A percentile compares a stretch with the other conserved stretches of the same genome.
Evolutionary conservation across 306 rosid species (phyloP).

Genomic region (Sechiopsis laciniata): DNA sequence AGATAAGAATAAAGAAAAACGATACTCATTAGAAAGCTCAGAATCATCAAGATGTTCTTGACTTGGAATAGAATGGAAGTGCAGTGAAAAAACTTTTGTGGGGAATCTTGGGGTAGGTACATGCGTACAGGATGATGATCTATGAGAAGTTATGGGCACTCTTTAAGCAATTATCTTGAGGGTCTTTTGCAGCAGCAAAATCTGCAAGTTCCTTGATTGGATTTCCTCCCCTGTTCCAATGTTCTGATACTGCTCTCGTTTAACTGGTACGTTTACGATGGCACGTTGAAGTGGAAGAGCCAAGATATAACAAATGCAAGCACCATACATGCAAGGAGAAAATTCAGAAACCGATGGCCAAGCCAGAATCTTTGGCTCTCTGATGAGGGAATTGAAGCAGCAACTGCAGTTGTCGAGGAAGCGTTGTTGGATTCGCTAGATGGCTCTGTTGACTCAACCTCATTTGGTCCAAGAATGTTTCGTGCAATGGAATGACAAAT

Average conservation of each 20-base stretch:
- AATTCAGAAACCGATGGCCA: constrained; percentile 86
- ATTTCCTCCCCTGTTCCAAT: background rate
- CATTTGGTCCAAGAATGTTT: constrained; percentile 52
- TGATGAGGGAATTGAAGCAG: constrained; percentile 35
- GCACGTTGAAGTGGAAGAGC: constrained; percentile 83
- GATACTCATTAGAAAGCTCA: background rate
- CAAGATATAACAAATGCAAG: constrained; percentile 92
- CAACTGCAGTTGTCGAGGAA: constrained; percentile 36
- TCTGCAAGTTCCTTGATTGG: background rate
- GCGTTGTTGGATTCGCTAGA: constrained; percentile 39
- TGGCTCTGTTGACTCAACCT: constrained; percentile 54
- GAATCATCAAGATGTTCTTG: constrained; percentile 8
- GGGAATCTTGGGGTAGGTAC: constrained; percentile 13
- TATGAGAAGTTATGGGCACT: constrained; percentile 15
- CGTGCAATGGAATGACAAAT: constrained; percentile 77
- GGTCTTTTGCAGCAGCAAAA: constrained; percentile 3
- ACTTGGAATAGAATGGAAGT: background rate
- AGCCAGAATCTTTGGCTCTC: constrained; percentile 84
- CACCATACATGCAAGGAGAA: constrained; percentile 88
- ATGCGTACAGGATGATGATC: constrained; percentile 17
- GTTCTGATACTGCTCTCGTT: background rate
- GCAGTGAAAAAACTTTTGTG: background rate
- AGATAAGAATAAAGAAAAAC: background rate
- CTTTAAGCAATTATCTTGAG: background rate
- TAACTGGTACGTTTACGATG: constrained; percentile 26